These are phyloP conservation scores for Clarireedia hainanense DNA, from an alignment of 2,329 filamentous ascomycete genomes.

Conservation along the genomic window DNA sequence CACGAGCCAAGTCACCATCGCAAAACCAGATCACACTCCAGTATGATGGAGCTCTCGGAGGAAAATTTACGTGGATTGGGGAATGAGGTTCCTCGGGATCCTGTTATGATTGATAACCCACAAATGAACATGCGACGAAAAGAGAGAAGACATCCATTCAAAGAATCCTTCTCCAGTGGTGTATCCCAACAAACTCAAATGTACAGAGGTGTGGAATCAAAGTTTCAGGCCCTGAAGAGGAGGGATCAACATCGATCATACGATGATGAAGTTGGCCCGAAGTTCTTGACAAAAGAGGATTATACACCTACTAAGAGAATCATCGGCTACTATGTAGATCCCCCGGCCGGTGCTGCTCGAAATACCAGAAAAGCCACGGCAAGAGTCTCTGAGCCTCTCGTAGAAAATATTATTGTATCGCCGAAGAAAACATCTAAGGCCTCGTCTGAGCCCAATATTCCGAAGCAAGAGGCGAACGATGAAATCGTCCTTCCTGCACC, in stretches of 20 bases:
- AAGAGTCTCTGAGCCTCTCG: background rate
- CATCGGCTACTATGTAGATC: conserved; percentile 3
- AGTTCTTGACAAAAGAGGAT: conserved; percentile 6
- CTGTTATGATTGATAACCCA: background rate
- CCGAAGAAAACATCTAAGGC: background rate
- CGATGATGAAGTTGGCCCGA: background rate
- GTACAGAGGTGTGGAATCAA: conserved; percentile 4
- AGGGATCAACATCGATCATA: background rate
- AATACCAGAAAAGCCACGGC: background rate
- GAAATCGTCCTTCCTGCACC: background rate
- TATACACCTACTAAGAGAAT: conserved; percentile 4
- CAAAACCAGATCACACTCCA: background rate
- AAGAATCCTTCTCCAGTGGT: background rate
- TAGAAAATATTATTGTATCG: background rate
- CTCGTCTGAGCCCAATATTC: background rate
- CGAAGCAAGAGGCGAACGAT: background rate
- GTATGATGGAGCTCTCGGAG: background rate
- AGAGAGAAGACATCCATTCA: background rate
- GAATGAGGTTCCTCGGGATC: background rate
- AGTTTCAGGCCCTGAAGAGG: conserved; percentile 1
- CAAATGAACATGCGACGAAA: background rate
- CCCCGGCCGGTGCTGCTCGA: background rate
- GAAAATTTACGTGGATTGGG: background rate
- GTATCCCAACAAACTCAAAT: background rate
- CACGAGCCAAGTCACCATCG: background rate